Conservation (phyloP, 345 rosid species). For the Eucalyptus viminalis region DNA sequence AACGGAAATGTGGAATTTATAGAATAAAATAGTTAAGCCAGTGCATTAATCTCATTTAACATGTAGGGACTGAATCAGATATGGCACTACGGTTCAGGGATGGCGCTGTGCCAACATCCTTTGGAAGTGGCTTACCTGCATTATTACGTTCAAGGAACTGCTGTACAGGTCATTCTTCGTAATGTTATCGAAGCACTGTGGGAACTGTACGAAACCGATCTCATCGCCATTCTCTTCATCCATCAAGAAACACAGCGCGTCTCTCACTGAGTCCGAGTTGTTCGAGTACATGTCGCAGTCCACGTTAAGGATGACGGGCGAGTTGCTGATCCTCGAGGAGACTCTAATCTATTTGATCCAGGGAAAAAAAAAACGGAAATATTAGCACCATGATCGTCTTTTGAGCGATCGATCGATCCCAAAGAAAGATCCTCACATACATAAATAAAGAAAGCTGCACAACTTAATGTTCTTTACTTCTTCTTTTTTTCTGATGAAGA, state of each 20-base stretch:
- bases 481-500: not conserved
- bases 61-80: not conserved
- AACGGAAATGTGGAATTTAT: not conserved
- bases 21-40: not conserved
- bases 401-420: not conserved
- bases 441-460: not conserved
- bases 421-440: not conserved
- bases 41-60: not conserved
- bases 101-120: not conserved
- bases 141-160: not conserved
- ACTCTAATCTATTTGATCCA: constrained; percentile 24
- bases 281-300: constrained; percentile 52
- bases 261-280: constrained; percentile 16
- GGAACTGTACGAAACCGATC: constrained; percentile 26
- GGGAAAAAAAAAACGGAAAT: not conserved
- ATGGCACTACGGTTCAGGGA: not conserved
- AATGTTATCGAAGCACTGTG: constrained; percentile 13
- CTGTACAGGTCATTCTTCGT: constrained; percentile 20
- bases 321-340: constrained; percentile 33
- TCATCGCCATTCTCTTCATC: constrained; percentile 23
- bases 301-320: constrained; percentile 12
- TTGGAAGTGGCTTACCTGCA: not conserved
- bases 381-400: not conserved
- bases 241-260: constrained; percentile 36
- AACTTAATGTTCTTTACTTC: not conserved